phyloP scores from a whole-genome alignment of 306 rosid species.

The Inga laurina region DNA sequence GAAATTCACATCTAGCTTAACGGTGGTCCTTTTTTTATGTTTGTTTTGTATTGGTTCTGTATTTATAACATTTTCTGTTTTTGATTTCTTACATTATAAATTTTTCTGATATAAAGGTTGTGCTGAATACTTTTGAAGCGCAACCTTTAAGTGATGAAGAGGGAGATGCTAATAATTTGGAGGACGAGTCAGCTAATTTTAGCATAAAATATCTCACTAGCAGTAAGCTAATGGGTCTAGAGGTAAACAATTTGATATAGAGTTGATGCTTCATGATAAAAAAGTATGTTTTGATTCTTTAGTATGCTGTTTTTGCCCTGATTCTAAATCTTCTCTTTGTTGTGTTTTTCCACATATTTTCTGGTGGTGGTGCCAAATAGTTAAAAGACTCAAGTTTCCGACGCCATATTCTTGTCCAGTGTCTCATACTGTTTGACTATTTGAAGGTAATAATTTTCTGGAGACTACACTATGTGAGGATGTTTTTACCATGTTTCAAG shows the following conservation, averaged over 20 bases:
- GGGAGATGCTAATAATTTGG: slow-evolving; percentile 90
- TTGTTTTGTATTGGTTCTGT: not conserved
- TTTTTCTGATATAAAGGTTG: slow-evolving; percentile 58
- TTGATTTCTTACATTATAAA: slow-evolving; percentile 15
- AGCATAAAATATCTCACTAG: slow-evolving; percentile 98
- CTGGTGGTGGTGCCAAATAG: slow-evolving; percentile 40
- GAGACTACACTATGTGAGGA: not conserved
- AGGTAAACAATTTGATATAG: slow-evolving; percentile 52
- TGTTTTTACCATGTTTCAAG: not conserved
- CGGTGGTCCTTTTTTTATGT: slow-evolving; percentile 47
- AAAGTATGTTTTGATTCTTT: slow-evolving; percentile 2
- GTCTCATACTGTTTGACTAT: slow-evolving; percentile 92
- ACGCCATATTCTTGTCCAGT: slow-evolving; percentile 91
- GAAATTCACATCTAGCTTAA: slow-evolving; percentile 77
- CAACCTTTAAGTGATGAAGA: slow-evolving; percentile 97
- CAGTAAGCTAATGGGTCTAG: slow-evolving; percentile 95
- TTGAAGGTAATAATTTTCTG: slow-evolving; percentile 63
- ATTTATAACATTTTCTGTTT: slow-evolving; percentile 13
- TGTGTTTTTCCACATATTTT: slow-evolving; percentile 5
- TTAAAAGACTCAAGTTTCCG: slow-evolving; percentile 96
- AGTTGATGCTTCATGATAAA: slow-evolving; percentile 15
- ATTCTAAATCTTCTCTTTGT: slow-evolving; percentile 12
- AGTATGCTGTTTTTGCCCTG: slow-evolving; percentile 26
- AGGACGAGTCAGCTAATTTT: slow-evolving; percentile 84
- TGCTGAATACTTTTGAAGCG: slow-evolving; percentile 85